These are phyloP conservation scores for Telopea speciosissima DNA, from an alignment of 177 flowering plant genomes.

Conservation along the genomic window DNA sequence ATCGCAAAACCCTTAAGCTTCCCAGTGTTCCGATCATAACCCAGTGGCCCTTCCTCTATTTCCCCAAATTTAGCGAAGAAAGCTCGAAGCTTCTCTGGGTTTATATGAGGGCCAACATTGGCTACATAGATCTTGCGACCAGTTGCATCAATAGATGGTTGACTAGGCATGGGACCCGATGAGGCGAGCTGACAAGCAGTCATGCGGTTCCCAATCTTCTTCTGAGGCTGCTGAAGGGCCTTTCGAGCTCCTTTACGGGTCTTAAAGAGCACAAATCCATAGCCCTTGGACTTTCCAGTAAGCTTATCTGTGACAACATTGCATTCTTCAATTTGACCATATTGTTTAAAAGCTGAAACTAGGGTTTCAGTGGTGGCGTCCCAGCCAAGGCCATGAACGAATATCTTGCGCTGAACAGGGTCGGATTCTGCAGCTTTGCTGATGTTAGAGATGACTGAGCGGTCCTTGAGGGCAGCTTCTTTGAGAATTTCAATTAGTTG, in stretches of 20 bases:
- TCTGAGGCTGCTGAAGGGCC: slow-evolving; percentile 50
- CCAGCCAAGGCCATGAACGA: slow-evolving; percentile 60
- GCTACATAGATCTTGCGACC: slow-evolving; percentile 34
- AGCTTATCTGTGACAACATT: slow-evolving; percentile 40
- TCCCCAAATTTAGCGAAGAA: slow-evolving; percentile 42
- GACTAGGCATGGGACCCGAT: slow-evolving; percentile 30
- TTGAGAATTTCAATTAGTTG: slow-evolving; percentile 33
- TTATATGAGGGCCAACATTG: slow-evolving; percentile 29
- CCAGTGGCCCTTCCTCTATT: slow-evolving; percentile 51
- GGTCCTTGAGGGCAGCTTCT: slow-evolving; percentile 31
- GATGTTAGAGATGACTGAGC: slow-evolving; percentile 19
- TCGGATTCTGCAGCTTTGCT: slow-evolving; percentile 35
- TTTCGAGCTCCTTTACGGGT: slow-evolving; percentile 34
- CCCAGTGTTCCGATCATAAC: slow-evolving; percentile 30
- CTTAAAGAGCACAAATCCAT: slow-evolving; percentile 46
- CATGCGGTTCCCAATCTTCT: slow-evolving; percentile 48
- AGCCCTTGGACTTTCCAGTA: slow-evolving; percentile 52
- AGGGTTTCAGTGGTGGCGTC: slow-evolving; percentile 42
- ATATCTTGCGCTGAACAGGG: slow-evolving; percentile 49
- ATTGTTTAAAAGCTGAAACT: slow-evolving; percentile 27
- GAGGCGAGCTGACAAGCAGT: slow-evolving; percentile 55
- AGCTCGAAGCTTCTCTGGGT: slow-evolving; percentile 20
- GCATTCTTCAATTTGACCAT: slow-evolving; percentile 48
- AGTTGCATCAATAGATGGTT: slow-evolving; percentile 13
- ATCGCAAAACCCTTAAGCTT: slow-evolving; percentile 39